These are phyloP conservation scores for Croton setiger DNA, from an alignment of 441 rosid species.

Conservation along the genomic window DNA sequence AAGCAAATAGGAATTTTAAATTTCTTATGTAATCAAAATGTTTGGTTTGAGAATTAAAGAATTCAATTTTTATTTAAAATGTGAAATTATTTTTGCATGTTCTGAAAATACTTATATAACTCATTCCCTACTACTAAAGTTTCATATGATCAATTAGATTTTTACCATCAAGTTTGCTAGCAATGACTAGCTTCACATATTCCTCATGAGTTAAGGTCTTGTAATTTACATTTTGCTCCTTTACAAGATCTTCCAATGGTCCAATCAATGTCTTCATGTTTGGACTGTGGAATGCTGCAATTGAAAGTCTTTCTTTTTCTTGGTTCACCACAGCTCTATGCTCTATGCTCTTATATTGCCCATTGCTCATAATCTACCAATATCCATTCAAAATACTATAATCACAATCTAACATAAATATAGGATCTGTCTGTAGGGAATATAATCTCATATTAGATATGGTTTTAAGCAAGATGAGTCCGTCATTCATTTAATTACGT, in stretches of 20 bases:
- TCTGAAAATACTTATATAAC: too few relatives aligned
- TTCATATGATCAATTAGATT: conserved; percentile 19
- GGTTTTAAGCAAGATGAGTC: too few relatives aligned
- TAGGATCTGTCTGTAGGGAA: too few relatives aligned
- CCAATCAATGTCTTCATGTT: conserved; percentile 53
- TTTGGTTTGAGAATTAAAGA: too few relatives aligned
- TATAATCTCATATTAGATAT: too few relatives aligned
- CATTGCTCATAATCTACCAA: conserved; percentile 63
- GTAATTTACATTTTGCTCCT: conserved; percentile 19
- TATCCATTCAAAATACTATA: not conserved
- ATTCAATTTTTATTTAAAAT: too few relatives aligned
- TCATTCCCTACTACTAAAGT: too few relatives aligned
- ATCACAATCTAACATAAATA: too few relatives aligned
- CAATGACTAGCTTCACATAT: conserved; percentile 17
- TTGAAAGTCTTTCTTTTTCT: conserved; percentile 51
- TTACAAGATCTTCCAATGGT: conserved; percentile 49
- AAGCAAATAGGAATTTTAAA: too few relatives aligned
- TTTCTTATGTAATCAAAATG: too few relatives aligned
- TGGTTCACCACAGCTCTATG: conserved; percentile 75
- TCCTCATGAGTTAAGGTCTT: conserved; percentile 19
- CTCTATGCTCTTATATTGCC: conserved; percentile 74
- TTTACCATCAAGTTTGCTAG: conserved; percentile 37
- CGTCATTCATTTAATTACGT: too few relatives aligned
- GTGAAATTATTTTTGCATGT: too few relatives aligned
- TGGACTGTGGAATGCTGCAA: conserved; percentile 80